These are phyloP conservation scores for Trichoderma arundinaceum DNA, from an alignment of 2,329 filamentous ascomycete genomes.

Conservation along the genomic window DNA sequence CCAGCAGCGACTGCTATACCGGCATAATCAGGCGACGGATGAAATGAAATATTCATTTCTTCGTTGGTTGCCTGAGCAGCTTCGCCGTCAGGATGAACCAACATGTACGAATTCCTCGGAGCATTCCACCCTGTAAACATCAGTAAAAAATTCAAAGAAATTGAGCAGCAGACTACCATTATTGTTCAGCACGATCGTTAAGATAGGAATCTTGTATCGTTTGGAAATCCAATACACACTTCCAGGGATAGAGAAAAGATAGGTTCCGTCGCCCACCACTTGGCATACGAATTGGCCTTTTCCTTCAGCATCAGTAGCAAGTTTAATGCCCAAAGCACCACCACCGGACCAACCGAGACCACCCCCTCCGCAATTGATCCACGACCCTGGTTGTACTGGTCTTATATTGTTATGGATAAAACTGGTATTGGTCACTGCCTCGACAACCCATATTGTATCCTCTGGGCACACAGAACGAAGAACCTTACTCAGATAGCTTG, in stretches of 20 bases:
- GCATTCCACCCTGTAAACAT: slow-evolving; percentile 1
- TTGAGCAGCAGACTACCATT: background rate
- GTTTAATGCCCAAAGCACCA: slow-evolving; percentile 7
- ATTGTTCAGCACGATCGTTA: slow-evolving; percentile 1
- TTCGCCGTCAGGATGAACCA: background rate
- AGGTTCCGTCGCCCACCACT: slow-evolving; percentile 5
- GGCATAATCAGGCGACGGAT: slow-evolving; percentile 5
- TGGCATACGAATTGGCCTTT: slow-evolving; percentile 1
- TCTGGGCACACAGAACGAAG: slow-evolving; percentile 4
- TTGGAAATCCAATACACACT: slow-evolving; percentile 9
- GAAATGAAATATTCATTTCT: slow-evolving; percentile 1
- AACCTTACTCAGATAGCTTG: slow-evolving; percentile 8
- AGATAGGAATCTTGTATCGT: background rate
- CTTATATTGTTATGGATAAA: slow-evolving; percentile 2
- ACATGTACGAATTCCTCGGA: slow-evolving; percentile 3
- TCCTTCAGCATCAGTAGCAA: slow-evolving; percentile 6
- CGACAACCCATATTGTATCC: slow-evolving; percentile 11
- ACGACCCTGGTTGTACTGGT: background rate
- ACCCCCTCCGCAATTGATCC: slow-evolving; percentile 8
- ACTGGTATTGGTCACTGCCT: slow-evolving; percentile 6
- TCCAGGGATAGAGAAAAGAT: background rate
- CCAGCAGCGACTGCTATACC: slow-evolving; percentile 14
- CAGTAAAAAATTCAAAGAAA: too few species aligned
- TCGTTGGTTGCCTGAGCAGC: slow-evolving; percentile 7
- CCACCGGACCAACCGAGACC: slow-evolving; percentile 10